Evolutionary conservation across 371 early-diverging fungal species (phyloP).

Genomic region (Rhizopus delemar): DNA sequence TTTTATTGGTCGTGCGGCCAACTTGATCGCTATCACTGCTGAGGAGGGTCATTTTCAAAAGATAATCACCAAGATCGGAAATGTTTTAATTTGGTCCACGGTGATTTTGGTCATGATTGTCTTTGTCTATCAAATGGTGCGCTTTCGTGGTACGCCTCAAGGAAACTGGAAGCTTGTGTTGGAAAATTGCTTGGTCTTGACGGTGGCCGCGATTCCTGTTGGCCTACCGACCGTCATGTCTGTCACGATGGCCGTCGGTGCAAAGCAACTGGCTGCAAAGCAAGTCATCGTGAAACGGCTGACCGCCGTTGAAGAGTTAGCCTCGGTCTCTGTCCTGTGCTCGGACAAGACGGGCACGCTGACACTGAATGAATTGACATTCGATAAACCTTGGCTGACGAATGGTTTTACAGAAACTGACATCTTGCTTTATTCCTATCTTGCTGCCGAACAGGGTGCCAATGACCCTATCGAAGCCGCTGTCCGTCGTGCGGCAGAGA

Average conservation of each 20-base stretch:
- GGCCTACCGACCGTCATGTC: conserved; percentile 92
- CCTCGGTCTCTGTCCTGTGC: conserved; percentile 86
- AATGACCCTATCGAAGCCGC: conserved; percentile 92
- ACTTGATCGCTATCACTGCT: conserved; percentile 78
- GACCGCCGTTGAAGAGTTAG: conserved; percentile 89
- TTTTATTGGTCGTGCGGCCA: conserved; percentile 88
- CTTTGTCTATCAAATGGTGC: conserved; percentile 65
- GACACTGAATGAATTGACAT: conserved; percentile 83
- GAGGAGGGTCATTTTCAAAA: conserved; percentile 85
- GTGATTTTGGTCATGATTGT: conserved; percentile 74
- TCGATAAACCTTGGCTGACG: conserved; percentile 83
- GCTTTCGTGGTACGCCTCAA: conserved; percentile 33
- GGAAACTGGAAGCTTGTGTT: conserved; percentile 46
- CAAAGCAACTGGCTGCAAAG: conserved; percentile 81
- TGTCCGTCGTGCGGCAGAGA: conserved; percentile 85
- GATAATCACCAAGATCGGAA: conserved; percentile 76
- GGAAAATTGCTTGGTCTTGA: conserved; percentile 77
- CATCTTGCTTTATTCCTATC: conserved; percentile 79
- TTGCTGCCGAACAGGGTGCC: conserved; percentile 89
- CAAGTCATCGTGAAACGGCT: conserved; percentile 90
- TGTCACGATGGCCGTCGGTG: conserved; percentile 93
- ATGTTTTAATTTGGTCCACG: conserved; percentile 74
- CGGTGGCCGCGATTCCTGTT: conserved; percentile 92
- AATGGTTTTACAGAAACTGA: conserved; percentile 75
- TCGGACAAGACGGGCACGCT: conserved; percentile 94